These are phyloP conservation scores for Hemileccinum impolitum DNA, from an alignment of 768 basidiomycete genomes.

Conservation along the genomic window DNA sequence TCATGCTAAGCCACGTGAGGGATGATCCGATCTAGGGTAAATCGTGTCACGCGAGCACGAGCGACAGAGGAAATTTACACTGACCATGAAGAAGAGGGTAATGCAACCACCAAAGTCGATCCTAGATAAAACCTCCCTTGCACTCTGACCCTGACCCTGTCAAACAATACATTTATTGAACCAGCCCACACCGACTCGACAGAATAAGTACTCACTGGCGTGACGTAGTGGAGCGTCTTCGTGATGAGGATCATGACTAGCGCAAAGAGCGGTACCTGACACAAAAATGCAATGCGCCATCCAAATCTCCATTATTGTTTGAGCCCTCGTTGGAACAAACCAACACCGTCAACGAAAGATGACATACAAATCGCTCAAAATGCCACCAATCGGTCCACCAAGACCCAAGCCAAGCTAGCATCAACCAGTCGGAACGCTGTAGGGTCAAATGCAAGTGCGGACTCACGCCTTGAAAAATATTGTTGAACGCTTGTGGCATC, in stretches of 20 bases:
- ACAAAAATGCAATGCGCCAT: constrained; percentile 75
- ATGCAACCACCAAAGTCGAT: constrained; percentile 76
- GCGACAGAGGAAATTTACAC: constrained; percentile 10
- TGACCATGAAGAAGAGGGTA: constrained; percentile 55
- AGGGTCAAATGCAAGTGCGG: not conserved
- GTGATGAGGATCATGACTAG: constrained; percentile 47
- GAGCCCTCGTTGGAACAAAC: not conserved
- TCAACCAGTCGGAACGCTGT: not conserved
- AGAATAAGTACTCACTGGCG: constrained; percentile 44
- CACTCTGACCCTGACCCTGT: constrained; percentile 63
- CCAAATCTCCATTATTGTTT: constrained; percentile 46
- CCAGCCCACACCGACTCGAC: not conserved
- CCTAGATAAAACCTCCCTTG: constrained; percentile 66
- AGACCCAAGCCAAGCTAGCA: constrained; percentile 23
- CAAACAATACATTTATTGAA: not conserved
- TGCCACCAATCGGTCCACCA: constrained; percentile 21
- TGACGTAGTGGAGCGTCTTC: constrained; percentile 58
- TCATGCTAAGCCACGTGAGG: constrained; percentile 68
- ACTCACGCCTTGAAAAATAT: constrained; percentile 16
- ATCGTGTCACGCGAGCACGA: not conserved
- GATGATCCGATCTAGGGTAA: constrained; percentile 47
- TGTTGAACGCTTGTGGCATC: constrained; percentile 45
- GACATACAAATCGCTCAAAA: constrained; percentile 21
- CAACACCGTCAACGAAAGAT: not conserved
- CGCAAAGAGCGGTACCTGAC: constrained; percentile 65